phyloP scores from a whole-genome alignment of 306 rosid genomes.

The Fagus crenata region DNA sequence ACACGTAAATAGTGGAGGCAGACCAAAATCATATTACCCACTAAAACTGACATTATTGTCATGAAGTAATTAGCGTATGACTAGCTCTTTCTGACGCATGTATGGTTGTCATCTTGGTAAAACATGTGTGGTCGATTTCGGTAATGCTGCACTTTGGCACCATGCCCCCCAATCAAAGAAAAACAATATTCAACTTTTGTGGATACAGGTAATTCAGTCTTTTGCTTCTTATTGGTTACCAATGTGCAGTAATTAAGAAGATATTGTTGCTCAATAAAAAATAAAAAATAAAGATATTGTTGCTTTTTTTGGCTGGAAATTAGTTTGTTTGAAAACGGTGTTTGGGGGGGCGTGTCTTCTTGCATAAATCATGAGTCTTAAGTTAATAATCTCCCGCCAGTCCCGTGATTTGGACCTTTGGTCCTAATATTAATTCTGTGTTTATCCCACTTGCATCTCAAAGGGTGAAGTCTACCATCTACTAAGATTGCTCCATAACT shows the following conservation, averaged over 20 bases:
- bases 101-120: neutral
- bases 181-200: neutral
- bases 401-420: constrained; percentile 13
- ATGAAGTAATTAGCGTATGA: too few species aligned
- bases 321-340: neutral
- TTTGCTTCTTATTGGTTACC: neutral
- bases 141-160: neutral
- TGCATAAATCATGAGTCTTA: neutral
- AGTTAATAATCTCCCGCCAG: constrained; percentile 6
- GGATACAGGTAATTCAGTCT: neutral
- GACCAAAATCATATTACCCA: too few species aligned
- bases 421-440: neutral
- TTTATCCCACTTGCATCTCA: neutral
- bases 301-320: neutral
- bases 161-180: neutral
- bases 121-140: neutral
- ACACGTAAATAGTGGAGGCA: too few species aligned
- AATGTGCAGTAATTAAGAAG: too few species aligned
- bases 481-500: too few species aligned
- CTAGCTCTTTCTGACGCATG: too few species aligned
- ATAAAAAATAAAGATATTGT: too few species aligned
- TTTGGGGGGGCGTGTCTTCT: too few species aligned
- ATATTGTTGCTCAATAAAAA: neutral
- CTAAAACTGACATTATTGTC: too few species aligned
- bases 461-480: neutral